Conservation (phyloP, 208 protist genomes). For the Crithidia bombi region DNA sequence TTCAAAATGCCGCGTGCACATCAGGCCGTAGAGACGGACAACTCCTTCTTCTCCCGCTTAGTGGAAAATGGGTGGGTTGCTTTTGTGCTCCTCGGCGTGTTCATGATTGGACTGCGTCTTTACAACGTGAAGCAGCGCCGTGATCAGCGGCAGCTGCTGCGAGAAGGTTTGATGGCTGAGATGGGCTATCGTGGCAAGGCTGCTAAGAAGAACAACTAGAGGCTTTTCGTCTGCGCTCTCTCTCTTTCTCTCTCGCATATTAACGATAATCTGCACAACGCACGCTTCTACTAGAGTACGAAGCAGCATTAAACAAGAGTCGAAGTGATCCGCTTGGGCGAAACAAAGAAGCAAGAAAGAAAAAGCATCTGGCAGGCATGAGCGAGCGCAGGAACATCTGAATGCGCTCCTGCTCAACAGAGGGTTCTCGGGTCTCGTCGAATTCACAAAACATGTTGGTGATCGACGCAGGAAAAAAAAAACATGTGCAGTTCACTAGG, state of each 20-base stretch:
- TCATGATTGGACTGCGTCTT: conserved; percentile 77
- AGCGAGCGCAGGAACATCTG: no score
- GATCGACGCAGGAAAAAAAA: no score
- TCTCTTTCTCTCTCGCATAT: not conserved
- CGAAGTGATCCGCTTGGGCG: no score
- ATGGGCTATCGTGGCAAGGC: conserved; percentile 45
- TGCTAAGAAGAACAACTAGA: conserved; percentile 28
- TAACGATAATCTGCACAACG: not conserved
- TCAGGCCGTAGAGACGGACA: conserved; percentile 34
- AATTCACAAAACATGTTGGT: no score
- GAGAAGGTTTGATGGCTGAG: conserved; percentile 70
- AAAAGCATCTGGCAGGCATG: no score
- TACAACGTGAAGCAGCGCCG: conserved; percentile 80
- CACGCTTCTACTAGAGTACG: not conserved
- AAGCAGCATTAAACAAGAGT: no score
- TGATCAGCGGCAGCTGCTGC: conserved; percentile 58
- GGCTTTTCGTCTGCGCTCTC: not conserved
- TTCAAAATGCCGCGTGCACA: conserved; percentile 35
- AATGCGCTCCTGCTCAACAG: no score
- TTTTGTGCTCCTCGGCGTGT: conserved; percentile 70
- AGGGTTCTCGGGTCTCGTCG: no score
- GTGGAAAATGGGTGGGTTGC: conserved; percentile 78
- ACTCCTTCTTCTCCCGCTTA: conserved; percentile 38
- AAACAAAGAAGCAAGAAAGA: not conserved
- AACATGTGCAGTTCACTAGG: no score